A percentile compares a stretch with the other conserved stretches of the same genome.
These are phyloP conservation scores for Suillus lakei DNA, from an alignment of 768 basidiomycete species.

Conservation along the genomic window DNA sequence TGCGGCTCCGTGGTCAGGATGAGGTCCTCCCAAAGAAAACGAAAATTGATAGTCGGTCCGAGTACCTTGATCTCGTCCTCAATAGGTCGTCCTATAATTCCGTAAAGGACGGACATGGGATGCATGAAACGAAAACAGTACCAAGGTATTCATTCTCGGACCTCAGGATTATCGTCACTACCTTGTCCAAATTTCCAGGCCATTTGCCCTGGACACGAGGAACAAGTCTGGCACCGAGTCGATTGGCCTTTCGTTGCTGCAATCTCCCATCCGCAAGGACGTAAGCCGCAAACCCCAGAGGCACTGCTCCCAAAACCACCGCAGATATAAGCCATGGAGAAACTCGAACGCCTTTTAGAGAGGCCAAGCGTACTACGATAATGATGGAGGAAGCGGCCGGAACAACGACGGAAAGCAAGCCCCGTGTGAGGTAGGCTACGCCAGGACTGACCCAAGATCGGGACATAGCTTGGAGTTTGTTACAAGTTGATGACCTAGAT, in stretches of 20 bases:
- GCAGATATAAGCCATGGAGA: constrained; percentile 9
- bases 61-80: constrained; percentile 27
- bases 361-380: constrained; percentile 15
- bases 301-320: constrained; percentile 11
- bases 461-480: neutral
- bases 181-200: constrained; percentile 41
- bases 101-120: neutral
- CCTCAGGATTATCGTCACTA: constrained; percentile 24
- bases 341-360: constrained; percentile 16
- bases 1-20: constrained; percentile 57
- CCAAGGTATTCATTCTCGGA: constrained; percentile 41
- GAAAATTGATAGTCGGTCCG: constrained; percentile 44
- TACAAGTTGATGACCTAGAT: neutral
- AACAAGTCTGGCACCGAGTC: constrained; percentile 31
- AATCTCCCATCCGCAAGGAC: constrained; percentile 9
- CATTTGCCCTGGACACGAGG: constrained; percentile 36
- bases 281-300: constrained; percentile 9
- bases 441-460: constrained; percentile 23
- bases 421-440: constrained; percentile 23
- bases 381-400: constrained; percentile 20
- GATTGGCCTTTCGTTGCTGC: constrained; percentile 24
- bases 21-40: constrained; percentile 52
- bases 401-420: constrained; percentile 18
- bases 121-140: constrained; percentile 12
- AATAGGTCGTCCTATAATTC: constrained; percentile 26